These are phyloP conservation scores for Dendrothele bispora DNA, from an alignment of 768 basidiomycete genomes.

Conservation along the genomic window DNA sequence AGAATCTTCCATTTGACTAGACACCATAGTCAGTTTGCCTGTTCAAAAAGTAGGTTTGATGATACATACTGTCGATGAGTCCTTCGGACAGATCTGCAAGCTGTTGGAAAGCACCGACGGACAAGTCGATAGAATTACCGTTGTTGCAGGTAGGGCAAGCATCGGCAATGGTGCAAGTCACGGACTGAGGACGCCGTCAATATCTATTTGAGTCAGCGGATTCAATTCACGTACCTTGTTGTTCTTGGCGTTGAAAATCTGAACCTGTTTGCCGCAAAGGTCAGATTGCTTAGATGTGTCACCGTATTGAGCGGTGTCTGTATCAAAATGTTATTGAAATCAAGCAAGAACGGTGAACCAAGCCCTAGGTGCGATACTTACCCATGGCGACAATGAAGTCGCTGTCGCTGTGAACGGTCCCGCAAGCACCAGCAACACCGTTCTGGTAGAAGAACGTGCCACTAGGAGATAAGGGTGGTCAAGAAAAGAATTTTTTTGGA, in stretches of 20 bases:
- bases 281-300: slow-evolving; percentile 42
- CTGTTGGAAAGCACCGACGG: slow-evolving; percentile 60
- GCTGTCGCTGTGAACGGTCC: slow-evolving; percentile 52
- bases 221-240: slow-evolving; percentile 35
- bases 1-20: slow-evolving; percentile 30
- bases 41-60: neutral
- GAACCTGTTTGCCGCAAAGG: slow-evolving; percentile 66
- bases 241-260: slow-evolving; percentile 61
- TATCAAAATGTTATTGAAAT: slow-evolving; percentile 3
- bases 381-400: slow-evolving; percentile 66
- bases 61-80: slow-evolving; percentile 55
- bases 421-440: slow-evolving; percentile 81
- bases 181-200: slow-evolving; percentile 25
- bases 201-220: neutral
- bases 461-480: slow-evolving; percentile 27
- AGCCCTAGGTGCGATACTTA: slow-evolving; percentile 24
- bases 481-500: neutral
- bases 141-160: slow-evolving; percentile 79
- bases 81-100: slow-evolving; percentile 56
- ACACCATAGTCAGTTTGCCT: slow-evolving; percentile 1
- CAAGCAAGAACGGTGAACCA: neutral
- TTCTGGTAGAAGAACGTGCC: slow-evolving; percentile 73
- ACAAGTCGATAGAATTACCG: slow-evolving; percentile 71
- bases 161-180: slow-evolving; percentile 70
- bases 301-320: slow-evolving; percentile 56